phyloP scores from a whole-genome alignment of 2,329 filamentous ascomycete genomes.

The Rugonectria rugulosa region DNA sequence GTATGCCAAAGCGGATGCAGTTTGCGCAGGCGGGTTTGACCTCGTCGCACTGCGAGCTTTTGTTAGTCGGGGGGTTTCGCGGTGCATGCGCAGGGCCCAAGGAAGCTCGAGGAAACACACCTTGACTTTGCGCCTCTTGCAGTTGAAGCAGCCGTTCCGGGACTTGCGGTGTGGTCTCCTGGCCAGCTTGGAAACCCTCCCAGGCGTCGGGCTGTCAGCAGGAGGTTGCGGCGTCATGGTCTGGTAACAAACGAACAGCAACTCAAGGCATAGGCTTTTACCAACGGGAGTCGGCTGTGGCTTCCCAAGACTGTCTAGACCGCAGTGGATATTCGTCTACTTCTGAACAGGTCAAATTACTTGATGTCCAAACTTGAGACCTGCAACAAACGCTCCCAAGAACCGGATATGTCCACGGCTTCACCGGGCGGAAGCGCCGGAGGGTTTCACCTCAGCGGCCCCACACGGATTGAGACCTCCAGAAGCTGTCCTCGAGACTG shows the following conservation, averaged over 20 bases:
- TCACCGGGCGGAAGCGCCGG: constrained; percentile 36
- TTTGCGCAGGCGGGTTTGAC: constrained; percentile 43
- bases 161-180: constrained; percentile 43
- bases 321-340: constrained; percentile 1
- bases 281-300: neutral
- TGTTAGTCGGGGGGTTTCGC: too few relatives aligned
- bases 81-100: neutral
- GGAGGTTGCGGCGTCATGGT: constrained; percentile 36
- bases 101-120: constrained; percentile 22
- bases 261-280: neutral
- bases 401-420: constrained; percentile 31
- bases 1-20: constrained; percentile 42
- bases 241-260: constrained; percentile 1
- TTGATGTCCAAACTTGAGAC: constrained; percentile 25
- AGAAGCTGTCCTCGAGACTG: constrained; percentile 7
- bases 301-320: neutral
- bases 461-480: constrained; percentile 24
- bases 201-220: constrained; percentile 33
- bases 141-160: constrained; percentile 42
- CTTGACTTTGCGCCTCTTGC: constrained; percentile 44
- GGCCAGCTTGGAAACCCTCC: constrained; percentile 38
- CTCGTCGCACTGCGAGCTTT: constrained; percentile 40
- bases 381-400: constrained; percentile 21
- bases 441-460: constrained; percentile 32
- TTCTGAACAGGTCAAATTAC: neutral